Evolutionary conservation across 2,329 filamentous ascomycete species (phyloP).

Genomic region (Cercospora sp.): DNA sequence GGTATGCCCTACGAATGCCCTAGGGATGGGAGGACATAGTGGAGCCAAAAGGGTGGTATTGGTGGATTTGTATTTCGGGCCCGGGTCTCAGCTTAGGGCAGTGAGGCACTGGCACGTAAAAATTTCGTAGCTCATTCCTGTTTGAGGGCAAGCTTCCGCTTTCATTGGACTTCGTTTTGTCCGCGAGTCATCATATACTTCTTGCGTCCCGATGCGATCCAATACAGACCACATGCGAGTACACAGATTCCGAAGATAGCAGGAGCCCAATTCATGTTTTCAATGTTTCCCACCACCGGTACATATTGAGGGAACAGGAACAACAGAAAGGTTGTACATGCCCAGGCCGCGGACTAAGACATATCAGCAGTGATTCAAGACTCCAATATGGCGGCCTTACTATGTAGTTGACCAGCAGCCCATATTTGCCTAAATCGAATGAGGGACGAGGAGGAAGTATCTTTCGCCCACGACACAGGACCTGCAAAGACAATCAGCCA

Average conservation of each 20-base stretch:
- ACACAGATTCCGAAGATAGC: constrained; percentile 10
- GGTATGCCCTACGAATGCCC: not conserved
- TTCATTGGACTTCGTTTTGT: not conserved
- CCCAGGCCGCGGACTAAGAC: not conserved
- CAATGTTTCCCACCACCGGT: constrained; percentile 7
- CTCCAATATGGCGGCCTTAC: not conserved
- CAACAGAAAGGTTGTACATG: constrained; percentile 1
- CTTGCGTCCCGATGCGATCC: not conserved
- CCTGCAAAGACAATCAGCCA: not conserved
- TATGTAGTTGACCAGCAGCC: not conserved
- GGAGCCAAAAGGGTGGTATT: not conserved
- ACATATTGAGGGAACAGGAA: constrained; percentile 14
- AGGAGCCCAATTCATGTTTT: constrained; percentile 15
- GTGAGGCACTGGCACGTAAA: not conserved
- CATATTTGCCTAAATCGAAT: not conserved
- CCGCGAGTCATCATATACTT: not conserved
- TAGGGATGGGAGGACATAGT: not conserved
- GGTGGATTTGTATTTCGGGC: not conserved
- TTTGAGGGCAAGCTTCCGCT: not conserved
- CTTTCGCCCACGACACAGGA: not conserved
- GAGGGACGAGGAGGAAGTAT: not conserved
- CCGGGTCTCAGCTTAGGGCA: not conserved
- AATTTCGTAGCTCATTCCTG: not conserved
- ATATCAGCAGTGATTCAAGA: not conserved
- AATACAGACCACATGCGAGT: constrained; percentile 4